Base-by-base conservation (phyloP, 192 early-diverging fungal genomes). In the Coemansia sp. region DNA sequence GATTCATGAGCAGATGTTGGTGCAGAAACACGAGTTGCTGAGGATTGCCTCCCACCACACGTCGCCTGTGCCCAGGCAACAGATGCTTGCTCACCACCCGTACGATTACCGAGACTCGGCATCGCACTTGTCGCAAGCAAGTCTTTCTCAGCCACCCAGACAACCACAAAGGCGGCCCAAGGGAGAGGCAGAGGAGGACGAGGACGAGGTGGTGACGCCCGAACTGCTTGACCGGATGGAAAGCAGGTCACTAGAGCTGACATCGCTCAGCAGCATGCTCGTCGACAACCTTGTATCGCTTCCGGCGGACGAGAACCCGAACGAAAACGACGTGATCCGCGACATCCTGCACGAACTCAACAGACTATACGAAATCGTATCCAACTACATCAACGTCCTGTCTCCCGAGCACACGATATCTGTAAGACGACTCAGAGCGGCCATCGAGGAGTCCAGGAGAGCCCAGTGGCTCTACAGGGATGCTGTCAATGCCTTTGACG, bases 281-380 rank as follows among this genome's bases (percentile, higher is more conserved):
- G 61, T 61, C 6, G 76, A 73, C 16, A 73, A 78, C 22, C 55
- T 78, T 37, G 63, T 65, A 0, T 55, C 65, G 10, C 46, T 72
- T n/a, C 43, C 49, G 4, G 39, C 62, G 3, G 69, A 77, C 21
- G 70, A 72, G 8, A 49, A 77, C 36, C 75, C 75, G 1, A 61
- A 43, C 12, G 46, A 57, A 22, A 69, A 78, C 42, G 18, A 26
- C 13, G 51, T 73, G 8, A 37, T 78, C 59, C 46, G 57, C 7
- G 76, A 73, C 15, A 56, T 73, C 45, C 45, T 69, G 39, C 41
- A 48, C 22, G 46, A 57, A 3, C 19, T 73, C 16, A 66, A 64
- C 52, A 13, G 22, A 5, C 41, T 46, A 18, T 61, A 62, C 39
- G 59, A 47, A 7, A 39, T 62, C 8, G 54, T 63, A 5, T 54